These are phyloP conservation scores for Calocybe gambosa DNA, from an alignment of 1,284 basidiomycete species.

Conservation along the genomic window DNA sequence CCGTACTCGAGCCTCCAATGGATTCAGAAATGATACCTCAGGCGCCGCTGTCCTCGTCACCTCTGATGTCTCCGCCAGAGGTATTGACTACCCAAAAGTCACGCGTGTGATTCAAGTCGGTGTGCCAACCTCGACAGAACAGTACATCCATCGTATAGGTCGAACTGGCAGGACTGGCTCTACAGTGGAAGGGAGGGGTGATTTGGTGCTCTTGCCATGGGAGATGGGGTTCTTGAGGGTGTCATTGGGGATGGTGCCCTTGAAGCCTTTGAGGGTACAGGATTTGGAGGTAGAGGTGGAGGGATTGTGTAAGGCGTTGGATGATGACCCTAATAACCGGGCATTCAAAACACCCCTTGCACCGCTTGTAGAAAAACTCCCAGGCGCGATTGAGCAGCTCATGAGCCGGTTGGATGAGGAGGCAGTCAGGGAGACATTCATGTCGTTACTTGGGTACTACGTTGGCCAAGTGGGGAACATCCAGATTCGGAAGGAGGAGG, in stretches of 20 bases:
- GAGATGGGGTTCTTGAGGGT: slow-evolving; percentile 71
- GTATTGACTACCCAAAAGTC: slow-evolving; percentile 87
- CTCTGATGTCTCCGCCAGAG: slow-evolving; percentile 88
- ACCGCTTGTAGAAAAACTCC: slow-evolving; percentile 22
- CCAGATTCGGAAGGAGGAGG: slow-evolving; percentile 37
- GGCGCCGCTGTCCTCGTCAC: slow-evolving; percentile 73
- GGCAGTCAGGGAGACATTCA: slow-evolving; percentile 61
- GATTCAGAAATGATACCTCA: slow-evolving; percentile 59
- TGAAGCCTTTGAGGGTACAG: slow-evolving; percentile 53
- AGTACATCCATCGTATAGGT: slow-evolving; percentile 91
- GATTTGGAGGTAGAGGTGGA: slow-evolving; percentile 48
- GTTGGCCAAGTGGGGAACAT: slow-evolving; percentile 47
- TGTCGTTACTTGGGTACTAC: slow-evolving; percentile 78
- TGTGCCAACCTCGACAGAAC: slow-evolving; percentile 63
- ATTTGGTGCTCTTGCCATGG: slow-evolving; percentile 82
- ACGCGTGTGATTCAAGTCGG: slow-evolving; percentile 94
- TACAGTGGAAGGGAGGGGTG: slow-evolving; percentile 66
- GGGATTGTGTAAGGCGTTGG: slow-evolving; percentile 45
- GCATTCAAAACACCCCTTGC: slow-evolving; percentile 14
- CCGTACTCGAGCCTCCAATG: slow-evolving; percentile 60
- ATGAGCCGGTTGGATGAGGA: slow-evolving; percentile 44
- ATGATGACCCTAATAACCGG: slow-evolving; percentile 34
- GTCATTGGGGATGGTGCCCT: slow-evolving; percentile 65
- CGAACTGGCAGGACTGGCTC: slow-evolving; percentile 77
- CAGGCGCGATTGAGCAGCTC: slow-evolving; percentile 30